A percentile compares a stretch with the other conserved stretches of the same genome.
phyloP scores from a whole-genome alignment of 208 protist genomes.

The Leishmania amazonensis region DNA sequence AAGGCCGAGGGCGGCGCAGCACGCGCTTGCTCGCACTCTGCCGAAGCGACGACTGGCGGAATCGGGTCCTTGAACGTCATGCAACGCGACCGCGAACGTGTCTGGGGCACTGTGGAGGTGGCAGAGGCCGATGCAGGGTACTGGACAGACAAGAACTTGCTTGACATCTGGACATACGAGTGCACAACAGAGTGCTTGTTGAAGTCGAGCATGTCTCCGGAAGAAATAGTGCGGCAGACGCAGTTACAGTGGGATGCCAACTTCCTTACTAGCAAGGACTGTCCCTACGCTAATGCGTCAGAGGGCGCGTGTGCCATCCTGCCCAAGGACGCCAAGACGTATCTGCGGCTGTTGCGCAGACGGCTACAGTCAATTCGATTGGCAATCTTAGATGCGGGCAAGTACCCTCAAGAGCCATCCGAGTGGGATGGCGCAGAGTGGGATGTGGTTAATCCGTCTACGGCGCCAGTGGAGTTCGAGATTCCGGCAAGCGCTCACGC shows the following conservation, averaged over 20 bases:
- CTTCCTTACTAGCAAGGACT: slow-evolving; percentile 22
- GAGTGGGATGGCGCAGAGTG: slow-evolving; percentile 22
- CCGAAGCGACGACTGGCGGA: background rate
- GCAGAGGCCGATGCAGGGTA: slow-evolving; percentile 5
- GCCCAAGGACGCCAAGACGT: slow-evolving; percentile 20
- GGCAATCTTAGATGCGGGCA: slow-evolving; percentile 28
- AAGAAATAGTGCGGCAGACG: slow-evolving; percentile 35
- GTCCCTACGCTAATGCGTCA: slow-evolving; percentile 17
- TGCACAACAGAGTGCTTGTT: slow-evolving; percentile 23
- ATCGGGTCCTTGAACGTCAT: background rate
- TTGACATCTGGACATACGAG: slow-evolving; percentile 38
- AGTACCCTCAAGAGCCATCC: slow-evolving; percentile 23
- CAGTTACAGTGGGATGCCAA: slow-evolving; percentile 33
- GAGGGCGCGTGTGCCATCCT: slow-evolving; percentile 13
- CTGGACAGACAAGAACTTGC: slow-evolving; percentile 28
- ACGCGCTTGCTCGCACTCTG: background rate
- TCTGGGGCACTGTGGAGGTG: background rate
- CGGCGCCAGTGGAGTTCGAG: background rate
- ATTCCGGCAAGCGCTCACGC: background rate
- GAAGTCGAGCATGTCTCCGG: slow-evolving; percentile 28
- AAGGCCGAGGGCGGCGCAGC: background rate
- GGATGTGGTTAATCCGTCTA: background rate
- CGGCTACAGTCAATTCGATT: slow-evolving; percentile 28
- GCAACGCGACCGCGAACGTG: background rate
- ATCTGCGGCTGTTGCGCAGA: slow-evolving; percentile 24